Conservation (phyloP, 345 rosid species). For the Populus simonii region DNA sequence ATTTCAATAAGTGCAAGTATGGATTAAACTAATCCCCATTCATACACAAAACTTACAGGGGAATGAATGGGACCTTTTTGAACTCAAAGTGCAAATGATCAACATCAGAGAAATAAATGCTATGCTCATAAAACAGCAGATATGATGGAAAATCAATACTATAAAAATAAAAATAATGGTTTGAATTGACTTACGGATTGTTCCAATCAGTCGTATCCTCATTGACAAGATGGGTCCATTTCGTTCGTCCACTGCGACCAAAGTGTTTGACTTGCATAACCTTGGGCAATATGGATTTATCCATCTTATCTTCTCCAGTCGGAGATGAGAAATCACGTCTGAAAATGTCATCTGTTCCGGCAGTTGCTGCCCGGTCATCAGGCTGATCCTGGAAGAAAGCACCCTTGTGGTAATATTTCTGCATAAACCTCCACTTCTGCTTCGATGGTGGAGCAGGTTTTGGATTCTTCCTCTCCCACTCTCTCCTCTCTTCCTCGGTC, state of each 20-base stretch:
- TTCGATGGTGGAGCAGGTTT: conserved; percentile 51
- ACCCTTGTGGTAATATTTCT: conserved; percentile 77
- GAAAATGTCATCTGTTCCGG: conserved; percentile 41
- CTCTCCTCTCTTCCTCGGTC: conserved; percentile 84
- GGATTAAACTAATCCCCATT: not conserved
- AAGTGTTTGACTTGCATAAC: conserved; percentile 85
- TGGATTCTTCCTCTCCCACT: conserved; percentile 78
- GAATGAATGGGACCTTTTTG: not conserved
- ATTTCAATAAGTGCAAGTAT: not conserved
- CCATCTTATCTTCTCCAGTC: conserved; percentile 80
- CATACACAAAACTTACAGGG: not conserved
- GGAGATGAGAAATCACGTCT: conserved; percentile 69
- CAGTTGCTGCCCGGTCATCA: conserved; percentile 51
- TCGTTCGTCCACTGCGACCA: conserved; percentile 80
- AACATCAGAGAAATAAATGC: not conserved
- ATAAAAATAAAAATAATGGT: not conserved
- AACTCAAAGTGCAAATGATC: not conserved
- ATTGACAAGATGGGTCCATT: conserved; percentile 83
- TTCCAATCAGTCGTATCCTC: conserved; percentile 86
- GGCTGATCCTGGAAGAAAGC: conserved; percentile 62
- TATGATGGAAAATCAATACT: not conserved
- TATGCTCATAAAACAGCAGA: not conserved
- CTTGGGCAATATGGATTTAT: conserved; percentile 63
- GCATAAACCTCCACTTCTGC: conserved; percentile 77
- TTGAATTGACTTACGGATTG: conserved; percentile 51